These are phyloP conservation scores for Citrus sinensis DNA, from an alignment of 345 rosid species.

Conservation along the genomic window DVS_A1.0 CM039169.1:3180501-3181000, in stretches of 20 bases:
- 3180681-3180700: neutral
- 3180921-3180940: neutral
- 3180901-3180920: neutral
- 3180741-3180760: neutral
- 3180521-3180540: conserved; percentile 50
- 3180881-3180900: neutral
- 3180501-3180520: conserved; percentile 81
- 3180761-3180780: neutral
- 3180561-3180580: conserved; percentile 71
- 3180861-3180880: neutral
- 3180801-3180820: neutral
- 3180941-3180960: neutral
- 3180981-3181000: neutral
- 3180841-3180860: neutral
- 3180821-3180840: neutral
- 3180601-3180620: neutral
- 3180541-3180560: conserved; percentile 71
- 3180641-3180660: neutral
- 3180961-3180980: neutral
- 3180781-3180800: neutral
- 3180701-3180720: neutral
- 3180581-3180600: conserved; percentile 57
- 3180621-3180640: neutral
- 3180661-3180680: neutral
- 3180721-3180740: neutral